phyloP scores from a whole-genome alignment of 257 asterid species.

The Nicotiana sylvestris region DNA sequence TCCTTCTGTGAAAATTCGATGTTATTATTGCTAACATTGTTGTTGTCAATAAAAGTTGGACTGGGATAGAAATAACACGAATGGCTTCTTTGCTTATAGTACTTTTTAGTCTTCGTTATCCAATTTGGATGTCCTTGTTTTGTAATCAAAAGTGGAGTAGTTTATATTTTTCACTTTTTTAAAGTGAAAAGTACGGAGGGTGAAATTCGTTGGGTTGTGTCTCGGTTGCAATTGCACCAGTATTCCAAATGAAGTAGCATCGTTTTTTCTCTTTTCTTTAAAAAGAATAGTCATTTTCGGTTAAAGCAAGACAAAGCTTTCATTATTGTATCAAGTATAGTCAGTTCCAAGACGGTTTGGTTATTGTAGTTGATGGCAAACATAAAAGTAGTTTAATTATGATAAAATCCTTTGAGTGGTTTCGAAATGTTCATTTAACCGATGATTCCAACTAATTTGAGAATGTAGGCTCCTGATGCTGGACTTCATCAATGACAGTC shows the following conservation, averaged over 20 bases:
- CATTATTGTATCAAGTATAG: not conserved
- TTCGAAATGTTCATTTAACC: too few species aligned
- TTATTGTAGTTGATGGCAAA: not conserved
- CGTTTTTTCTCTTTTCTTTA: not conserved
- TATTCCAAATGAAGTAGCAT: not conserved
- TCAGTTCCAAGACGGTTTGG: too few species aligned
- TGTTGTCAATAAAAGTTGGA: not conserved
- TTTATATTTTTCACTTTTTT: not conserved
- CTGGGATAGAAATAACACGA: not conserved
- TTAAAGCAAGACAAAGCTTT: not conserved
- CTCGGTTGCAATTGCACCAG: not conserved
- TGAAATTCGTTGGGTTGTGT: not conserved
- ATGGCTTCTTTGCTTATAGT: not conserved
- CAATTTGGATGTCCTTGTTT: too few species aligned
- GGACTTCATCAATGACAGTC: too few species aligned
- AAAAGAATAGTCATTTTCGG: not conserved
- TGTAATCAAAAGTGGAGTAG: not conserved
- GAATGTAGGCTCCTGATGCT: not conserved
- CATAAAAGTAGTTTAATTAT: too few species aligned
- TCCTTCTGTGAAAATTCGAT: too few species aligned
- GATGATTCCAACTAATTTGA: not conserved
- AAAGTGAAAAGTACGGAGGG: not conserved
- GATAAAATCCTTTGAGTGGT: too few species aligned
- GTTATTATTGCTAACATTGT: not conserved
- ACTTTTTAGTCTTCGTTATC: too few species aligned